Percentiles rank a stretch among this genome's conserved stretches.
phyloP scores from a whole-genome alignment of 352 stramenopile species.

The Phytophthora pisi region DNA sequence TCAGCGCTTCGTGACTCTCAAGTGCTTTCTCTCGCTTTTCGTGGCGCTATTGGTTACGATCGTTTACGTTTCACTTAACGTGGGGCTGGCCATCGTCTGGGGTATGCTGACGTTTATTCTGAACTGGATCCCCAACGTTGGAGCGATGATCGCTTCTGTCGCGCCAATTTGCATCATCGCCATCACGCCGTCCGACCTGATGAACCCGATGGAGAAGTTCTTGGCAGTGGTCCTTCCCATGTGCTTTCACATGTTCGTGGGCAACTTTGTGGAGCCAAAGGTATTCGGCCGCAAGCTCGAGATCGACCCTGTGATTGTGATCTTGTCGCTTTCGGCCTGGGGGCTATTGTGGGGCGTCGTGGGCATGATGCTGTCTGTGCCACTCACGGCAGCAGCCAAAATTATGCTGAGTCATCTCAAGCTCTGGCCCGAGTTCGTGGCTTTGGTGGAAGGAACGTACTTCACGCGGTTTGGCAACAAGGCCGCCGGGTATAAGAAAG shows the following conservation, averaged over 20 bases:
- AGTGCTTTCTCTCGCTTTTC: constrained; percentile 89
- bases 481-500: constrained; percentile 69
- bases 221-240: constrained; percentile 83
- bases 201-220: constrained; percentile 92
- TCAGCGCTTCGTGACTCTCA: constrained; percentile 88
- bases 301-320: constrained; percentile 88
- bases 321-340: constrained; percentile 88
- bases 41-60: constrained; percentile 88
- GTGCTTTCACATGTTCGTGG: constrained; percentile 91
- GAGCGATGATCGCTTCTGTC: constrained; percentile 88
- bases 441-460: constrained; percentile 87
- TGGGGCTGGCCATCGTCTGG: constrained; percentile 87
- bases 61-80: constrained; percentile 90
- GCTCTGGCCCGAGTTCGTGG: constrained; percentile 88
- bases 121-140: constrained; percentile 91
- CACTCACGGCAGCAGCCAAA: constrained; percentile 83
- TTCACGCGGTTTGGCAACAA: constrained; percentile 80
- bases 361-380: constrained; percentile 90
- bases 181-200: constrained; percentile 81
- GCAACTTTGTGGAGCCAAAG: constrained; percentile 90
- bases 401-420: constrained; percentile 90
- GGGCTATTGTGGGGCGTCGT: constrained; percentile 86
- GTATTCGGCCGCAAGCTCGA: constrained; percentile 88
- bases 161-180: constrained; percentile 86
- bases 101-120: constrained; percentile 90